Conservation (phyloP, 768 basidiomycete species). For the Tubosaeta sp. region DNA sequence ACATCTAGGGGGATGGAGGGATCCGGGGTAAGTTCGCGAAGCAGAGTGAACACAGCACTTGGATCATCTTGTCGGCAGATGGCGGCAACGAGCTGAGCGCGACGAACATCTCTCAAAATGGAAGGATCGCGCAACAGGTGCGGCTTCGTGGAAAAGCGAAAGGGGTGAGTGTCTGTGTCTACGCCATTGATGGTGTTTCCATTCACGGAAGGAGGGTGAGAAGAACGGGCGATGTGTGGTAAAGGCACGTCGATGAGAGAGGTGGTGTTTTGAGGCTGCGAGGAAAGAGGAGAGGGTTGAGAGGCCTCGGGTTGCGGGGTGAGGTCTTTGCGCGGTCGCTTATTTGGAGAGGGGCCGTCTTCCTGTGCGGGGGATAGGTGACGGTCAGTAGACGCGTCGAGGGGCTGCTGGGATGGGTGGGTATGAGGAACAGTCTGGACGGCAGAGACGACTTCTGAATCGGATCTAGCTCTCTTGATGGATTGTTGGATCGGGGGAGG, state of each 20-base stretch:
- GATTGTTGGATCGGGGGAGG: constrained; percentile 45
- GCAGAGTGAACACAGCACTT: constrained; percentile 50
- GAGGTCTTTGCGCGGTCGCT: constrained; percentile 62
- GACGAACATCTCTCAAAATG: constrained; percentile 47
- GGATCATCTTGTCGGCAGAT: constrained; percentile 73
- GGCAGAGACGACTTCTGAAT: constrained; percentile 48
- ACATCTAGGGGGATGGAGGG: constrained; percentile 46
- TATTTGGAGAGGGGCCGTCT: constrained; percentile 65
- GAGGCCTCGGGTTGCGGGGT: constrained; percentile 32
- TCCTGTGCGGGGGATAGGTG: constrained; percentile 46
- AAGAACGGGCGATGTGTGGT: constrained; percentile 41
- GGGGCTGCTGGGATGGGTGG: constrained; percentile 21
- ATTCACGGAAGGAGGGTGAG: constrained; percentile 43
- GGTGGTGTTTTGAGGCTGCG: constrained; percentile 27
- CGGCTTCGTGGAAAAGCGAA: constrained; percentile 69
- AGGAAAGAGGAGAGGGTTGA: constrained; percentile 13
- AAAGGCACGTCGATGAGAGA: constrained; percentile 30
- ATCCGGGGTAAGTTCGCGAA: constrained; percentile 58
- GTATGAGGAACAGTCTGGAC: constrained; percentile 12
- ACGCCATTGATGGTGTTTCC: constrained; percentile 40
- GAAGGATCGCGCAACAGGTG: constrained; percentile 51
- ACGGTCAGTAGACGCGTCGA: constrained; percentile 41
- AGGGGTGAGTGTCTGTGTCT: constrained; percentile 42
- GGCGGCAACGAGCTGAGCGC: constrained; percentile 58
- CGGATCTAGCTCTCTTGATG: constrained; percentile 62